These are phyloP conservation scores for Porpolomopsis calyptriformis DNA, from an alignment of 768 basidiomycete genomes.

Conservation along the genomic window DNA sequence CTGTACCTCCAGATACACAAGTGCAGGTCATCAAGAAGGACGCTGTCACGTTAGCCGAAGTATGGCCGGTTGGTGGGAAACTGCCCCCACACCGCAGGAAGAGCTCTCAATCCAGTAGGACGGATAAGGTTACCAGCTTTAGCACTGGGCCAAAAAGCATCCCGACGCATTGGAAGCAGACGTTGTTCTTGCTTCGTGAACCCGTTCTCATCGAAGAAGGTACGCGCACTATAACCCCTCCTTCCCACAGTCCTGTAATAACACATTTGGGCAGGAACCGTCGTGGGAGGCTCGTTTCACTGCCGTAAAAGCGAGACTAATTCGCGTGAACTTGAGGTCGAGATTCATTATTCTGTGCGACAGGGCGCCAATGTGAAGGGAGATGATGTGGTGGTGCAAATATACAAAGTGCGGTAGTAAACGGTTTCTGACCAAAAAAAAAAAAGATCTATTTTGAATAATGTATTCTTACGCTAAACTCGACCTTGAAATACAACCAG, in stretches of 20 bases:
- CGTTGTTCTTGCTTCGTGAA: constrained; percentile 74
- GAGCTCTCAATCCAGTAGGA: constrained; percentile 32
- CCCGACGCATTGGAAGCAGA: constrained; percentile 97
- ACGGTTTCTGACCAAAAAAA: too few relatives aligned
- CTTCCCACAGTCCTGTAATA: too few relatives aligned
- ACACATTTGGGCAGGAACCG: constrained; percentile 44
- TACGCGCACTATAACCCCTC: constrained; percentile 24
- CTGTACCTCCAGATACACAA: constrained; percentile 38
- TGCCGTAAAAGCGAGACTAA: constrained; percentile 74
- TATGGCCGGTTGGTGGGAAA: constrained; percentile 71
- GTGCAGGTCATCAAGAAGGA: constrained; percentile 48
- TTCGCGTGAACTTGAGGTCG: constrained; percentile 81
- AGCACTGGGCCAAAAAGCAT: constrained; percentile 83
- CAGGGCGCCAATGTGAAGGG: constrained; percentile 23
- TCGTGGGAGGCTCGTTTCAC: constrained; percentile 70
- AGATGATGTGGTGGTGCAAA: constrained; percentile 52
- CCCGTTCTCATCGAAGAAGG: constrained; percentile 72
- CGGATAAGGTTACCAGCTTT: constrained; percentile 57
- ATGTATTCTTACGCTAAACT: too few relatives aligned
- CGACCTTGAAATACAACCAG: too few relatives aligned
- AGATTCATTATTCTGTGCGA: constrained; percentile 67
- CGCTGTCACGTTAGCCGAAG: constrained; percentile 60
- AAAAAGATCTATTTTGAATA: too few relatives aligned
- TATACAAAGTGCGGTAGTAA: constrained; percentile 64
- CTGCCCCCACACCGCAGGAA: constrained; percentile 47